Evolutionary conservation across 306 rosid species (phyloP).

Genomic region (Sphenostylis stenocarpa): DNA sequence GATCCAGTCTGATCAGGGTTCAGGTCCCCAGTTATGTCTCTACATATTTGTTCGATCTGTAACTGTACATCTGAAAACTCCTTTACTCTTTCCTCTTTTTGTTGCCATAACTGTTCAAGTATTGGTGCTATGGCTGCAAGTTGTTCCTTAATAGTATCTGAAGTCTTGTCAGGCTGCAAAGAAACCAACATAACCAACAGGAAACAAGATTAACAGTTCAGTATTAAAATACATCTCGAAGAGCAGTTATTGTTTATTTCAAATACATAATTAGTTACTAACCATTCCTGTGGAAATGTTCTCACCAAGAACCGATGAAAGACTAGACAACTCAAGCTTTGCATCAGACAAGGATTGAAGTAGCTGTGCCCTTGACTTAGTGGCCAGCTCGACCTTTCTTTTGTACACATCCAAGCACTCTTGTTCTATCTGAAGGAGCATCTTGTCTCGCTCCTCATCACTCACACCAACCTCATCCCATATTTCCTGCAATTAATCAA

Average conservation of each 20-base stretch:
- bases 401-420: constrained; percentile 91
- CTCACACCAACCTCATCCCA: constrained; percentile 98
- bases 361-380: constrained; percentile 82
- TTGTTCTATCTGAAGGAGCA: constrained; percentile 90
- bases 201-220: constrained; percentile 9
- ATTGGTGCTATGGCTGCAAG: constrained; percentile 79
- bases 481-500: constrained; percentile 60
- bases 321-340: constrained; percentile 69
- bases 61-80: constrained; percentile 80
- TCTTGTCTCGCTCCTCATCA: constrained; percentile 84
- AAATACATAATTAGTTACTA: not conserved
- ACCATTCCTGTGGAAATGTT: constrained; percentile 48
- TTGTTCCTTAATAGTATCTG: constrained; percentile 45
- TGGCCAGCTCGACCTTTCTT: constrained; percentile 86
- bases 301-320: constrained; percentile 77
- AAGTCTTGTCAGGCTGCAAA: constrained; percentile 46
- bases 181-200: not conserved
- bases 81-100: constrained; percentile 79
- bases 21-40: constrained; percentile 73
- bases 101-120: constrained; percentile 75
- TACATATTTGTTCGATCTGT: constrained; percentile 84
- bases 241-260: not conserved
- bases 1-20: constrained; percentile 42
- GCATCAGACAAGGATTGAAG: constrained; percentile 79
- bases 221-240: not conserved